A percentile compares a stretch with the other conserved stretches of the same genome.
Evolutionary conservation across 176 grass and related monocot species (phyloP).

Genomic region (Poa annua): DNA sequence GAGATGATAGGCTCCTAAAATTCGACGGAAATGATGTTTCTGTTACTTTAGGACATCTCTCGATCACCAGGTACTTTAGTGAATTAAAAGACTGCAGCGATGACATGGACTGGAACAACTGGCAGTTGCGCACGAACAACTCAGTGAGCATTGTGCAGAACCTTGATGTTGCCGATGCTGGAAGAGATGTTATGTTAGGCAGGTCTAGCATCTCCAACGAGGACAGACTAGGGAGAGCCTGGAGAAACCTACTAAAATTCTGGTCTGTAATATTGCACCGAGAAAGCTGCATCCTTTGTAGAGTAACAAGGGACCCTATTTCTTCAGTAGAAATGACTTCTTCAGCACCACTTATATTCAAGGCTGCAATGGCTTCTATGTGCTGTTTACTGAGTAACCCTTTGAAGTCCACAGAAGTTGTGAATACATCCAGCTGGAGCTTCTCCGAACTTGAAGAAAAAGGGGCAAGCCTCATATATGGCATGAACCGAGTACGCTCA

Average conservation of each 20-base stretch:
- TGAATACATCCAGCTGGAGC: background rate
- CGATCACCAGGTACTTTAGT: background rate
- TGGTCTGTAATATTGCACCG: background rate
- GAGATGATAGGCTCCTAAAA: background rate
- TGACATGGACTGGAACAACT: background rate
- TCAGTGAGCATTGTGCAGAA: slow-evolving; percentile 12
- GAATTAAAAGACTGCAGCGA: slow-evolving; percentile 4
- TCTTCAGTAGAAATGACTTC: background rate
- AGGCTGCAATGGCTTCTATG: background rate
- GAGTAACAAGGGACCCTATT: background rate
- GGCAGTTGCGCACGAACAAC: background rate
- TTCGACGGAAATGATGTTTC: background rate
- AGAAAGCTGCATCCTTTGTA: background rate
- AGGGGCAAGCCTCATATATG: background rate
- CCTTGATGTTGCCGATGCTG: background rate
- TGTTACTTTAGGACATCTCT: slow-evolving; percentile 3
- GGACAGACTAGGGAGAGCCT: background rate
- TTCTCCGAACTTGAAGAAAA: background rate
- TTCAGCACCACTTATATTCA: slow-evolving; percentile 16
- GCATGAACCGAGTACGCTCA: background rate
- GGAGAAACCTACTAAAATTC: background rate
- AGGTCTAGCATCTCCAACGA: slow-evolving; percentile 12
- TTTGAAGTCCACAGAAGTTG: background rate
- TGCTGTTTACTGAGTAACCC: background rate
- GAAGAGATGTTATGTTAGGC: background rate